Evolutionary conservation across 352 stramenopile species (phyloP).

Genomic region (Phytophthora parvispora): DNA sequence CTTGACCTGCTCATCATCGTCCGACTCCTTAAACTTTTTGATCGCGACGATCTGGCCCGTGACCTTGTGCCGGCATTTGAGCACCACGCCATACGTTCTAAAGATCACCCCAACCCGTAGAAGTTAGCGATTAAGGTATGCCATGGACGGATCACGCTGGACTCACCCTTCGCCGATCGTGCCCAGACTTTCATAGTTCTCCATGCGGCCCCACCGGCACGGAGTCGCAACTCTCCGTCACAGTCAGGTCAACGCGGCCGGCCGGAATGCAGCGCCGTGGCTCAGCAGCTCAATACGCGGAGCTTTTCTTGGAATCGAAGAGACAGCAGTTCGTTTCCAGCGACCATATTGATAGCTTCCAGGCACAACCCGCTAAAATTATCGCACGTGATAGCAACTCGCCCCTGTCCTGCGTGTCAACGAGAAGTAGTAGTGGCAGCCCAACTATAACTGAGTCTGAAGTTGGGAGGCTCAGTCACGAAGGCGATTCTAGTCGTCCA

Average conservation of each 20-base stretch:
- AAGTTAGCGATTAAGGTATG: not conserved
- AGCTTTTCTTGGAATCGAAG: constrained; percentile 27
- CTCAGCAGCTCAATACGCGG: constrained; percentile 5
- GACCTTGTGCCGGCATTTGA: constrained; percentile 88
- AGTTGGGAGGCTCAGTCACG: too few species aligned
- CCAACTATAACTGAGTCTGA: too few species aligned
- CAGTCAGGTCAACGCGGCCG: constrained; percentile 4
- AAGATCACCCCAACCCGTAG: not conserved
- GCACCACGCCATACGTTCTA: constrained; percentile 89
- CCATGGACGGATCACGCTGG: not conserved
- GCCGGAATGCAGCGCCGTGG: not conserved
- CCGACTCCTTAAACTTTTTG: constrained; percentile 94
- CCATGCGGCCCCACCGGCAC: constrained; percentile 50
- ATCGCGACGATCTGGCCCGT: constrained; percentile 91
- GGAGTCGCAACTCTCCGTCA: constrained; percentile 4
- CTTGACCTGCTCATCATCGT: constrained; percentile 92
- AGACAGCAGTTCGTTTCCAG: constrained; percentile 40
- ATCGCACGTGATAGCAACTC: too few species aligned
- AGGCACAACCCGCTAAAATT: constrained; percentile 30
- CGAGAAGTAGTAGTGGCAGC: too few species aligned
- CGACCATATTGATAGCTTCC: constrained; percentile 41
- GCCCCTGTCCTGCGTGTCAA: too few species aligned
- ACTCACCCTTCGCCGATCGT: constrained; percentile 89
- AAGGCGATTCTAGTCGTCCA: too few species aligned
- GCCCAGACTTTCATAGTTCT: constrained; percentile 91